Evolutionary conservation across 352 stramenopile species (phyloP).

Genomic region (Blastocystis sp.): DNA sequence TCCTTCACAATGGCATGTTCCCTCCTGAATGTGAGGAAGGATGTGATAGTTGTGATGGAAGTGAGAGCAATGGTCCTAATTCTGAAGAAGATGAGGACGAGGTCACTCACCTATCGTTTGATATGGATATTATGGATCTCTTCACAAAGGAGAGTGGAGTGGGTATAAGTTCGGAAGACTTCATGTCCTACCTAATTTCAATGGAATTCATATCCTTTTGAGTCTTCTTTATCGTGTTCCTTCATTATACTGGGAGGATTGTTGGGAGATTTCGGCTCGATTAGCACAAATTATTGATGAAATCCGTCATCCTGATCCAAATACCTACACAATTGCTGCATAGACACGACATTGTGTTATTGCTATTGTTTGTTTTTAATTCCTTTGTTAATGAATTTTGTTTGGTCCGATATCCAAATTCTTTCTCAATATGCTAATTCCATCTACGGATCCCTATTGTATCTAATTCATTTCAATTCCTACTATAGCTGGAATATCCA

Average conservation of each 20-base stretch:
- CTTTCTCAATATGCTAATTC: constrained; percentile 14
- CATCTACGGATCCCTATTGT: constrained; percentile 36
- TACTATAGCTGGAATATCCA: constrained; percentile 30
- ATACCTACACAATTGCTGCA: neutral
- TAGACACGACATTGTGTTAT: neutral
- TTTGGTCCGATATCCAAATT: neutral
- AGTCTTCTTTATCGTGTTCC: neutral
- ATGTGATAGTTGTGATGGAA: neutral
- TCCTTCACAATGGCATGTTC: neutral
- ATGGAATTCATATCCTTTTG: constrained; percentile 65
- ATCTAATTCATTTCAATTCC: neutral
- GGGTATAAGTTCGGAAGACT: constrained; percentile 48
- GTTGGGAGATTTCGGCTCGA: constrained; percentile 8
- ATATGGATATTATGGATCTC: constrained; percentile 55
- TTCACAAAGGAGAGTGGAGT: constrained; percentile 50
- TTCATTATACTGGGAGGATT: constrained; percentile 34
- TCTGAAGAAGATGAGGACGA: constrained; percentile 54
- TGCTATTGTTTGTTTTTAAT: neutral
- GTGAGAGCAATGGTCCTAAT: neutral
- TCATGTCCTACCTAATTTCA: constrained; percentile 34
- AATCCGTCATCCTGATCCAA: constrained; percentile 20
- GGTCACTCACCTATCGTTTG: constrained; percentile 8
- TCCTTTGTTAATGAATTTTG: neutral
- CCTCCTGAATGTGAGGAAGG: neutral
- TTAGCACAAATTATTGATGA: constrained; percentile 23